Conservation (phyloP, 139 green algal species). For the Astrephomene gubernaculifera region DNA sequence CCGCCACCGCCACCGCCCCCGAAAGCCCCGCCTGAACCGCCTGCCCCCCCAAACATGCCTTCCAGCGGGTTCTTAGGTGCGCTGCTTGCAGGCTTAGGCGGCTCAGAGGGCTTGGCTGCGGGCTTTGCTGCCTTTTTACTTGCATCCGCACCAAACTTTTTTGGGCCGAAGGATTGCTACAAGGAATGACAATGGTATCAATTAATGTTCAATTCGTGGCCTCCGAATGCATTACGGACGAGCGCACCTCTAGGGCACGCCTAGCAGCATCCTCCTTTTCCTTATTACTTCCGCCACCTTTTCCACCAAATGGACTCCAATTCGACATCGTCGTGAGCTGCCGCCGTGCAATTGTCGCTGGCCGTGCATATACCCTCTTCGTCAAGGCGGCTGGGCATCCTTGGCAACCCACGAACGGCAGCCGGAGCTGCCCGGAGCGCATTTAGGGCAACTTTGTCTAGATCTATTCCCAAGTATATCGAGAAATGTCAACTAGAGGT, state of each 20-base stretch:
- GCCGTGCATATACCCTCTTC: not conserved
- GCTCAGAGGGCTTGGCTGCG: not conserved
- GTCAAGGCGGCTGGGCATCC: not conserved
- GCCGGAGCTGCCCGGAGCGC: constrained; percentile 5
- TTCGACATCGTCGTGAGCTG: not conserved
- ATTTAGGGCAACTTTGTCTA: not conserved
- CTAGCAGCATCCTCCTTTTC: constrained; percentile 39
- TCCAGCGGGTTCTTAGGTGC: constrained; percentile 35
- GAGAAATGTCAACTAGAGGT: too few relatives aligned
- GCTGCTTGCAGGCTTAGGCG: not conserved
- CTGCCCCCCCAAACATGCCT: constrained; percentile 25
- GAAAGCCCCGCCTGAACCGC: constrained; percentile 3
- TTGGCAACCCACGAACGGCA: not conserved
- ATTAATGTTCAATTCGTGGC: not conserved
- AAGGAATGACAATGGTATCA: not conserved
- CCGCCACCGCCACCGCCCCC: not conserved
- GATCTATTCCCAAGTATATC: too few relatives aligned
- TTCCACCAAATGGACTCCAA: constrained; percentile 30
- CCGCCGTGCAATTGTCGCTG: not conserved
- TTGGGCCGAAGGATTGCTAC: constrained; percentile 29
- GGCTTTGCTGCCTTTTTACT: constrained; percentile 38
- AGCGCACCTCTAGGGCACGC: constrained; percentile 27
- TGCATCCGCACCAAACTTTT: constrained; percentile 17
- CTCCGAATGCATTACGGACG: not conserved
- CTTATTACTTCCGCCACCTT: constrained; percentile 12